phyloP scores from a whole-genome alignment of 2,329 filamentous ascomycete genomes.

The Clonostachys solani region DNA sequence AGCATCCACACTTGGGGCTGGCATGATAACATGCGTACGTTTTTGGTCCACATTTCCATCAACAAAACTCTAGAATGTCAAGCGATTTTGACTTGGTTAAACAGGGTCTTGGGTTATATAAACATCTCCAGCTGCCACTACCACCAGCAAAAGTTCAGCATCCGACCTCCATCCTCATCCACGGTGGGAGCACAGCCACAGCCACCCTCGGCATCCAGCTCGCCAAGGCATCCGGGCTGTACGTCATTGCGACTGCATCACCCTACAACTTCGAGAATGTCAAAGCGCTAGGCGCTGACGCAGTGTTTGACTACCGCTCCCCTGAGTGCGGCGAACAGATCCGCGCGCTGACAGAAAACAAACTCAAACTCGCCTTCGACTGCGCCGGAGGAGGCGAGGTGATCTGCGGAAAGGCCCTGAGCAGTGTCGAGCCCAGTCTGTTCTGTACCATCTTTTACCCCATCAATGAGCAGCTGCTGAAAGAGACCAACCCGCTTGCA shows the following conservation, averaged over 20 bases:
- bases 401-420: background rate
- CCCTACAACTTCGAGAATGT: constrained; percentile 36
- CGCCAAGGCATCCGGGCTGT: constrained; percentile 26
- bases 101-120: constrained; percentile 44
- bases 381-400: constrained; percentile 8
- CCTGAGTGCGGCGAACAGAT: constrained; percentile 9
- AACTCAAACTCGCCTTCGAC: constrained; percentile 24
- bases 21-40: constrained; percentile 28
- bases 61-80: background rate
- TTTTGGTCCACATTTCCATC: background rate
- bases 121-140: constrained; percentile 36
- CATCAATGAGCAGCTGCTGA: constrained; percentile 1
- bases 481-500: constrained; percentile 5
- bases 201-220: constrained; percentile 40
- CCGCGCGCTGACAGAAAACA: constrained; percentile 6
- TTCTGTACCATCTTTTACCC: background rate
- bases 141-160: constrained; percentile 29
- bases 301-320: constrained; percentile 38
- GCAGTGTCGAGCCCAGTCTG: background rate
- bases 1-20: constrained; percentile 35
- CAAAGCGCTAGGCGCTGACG: constrained; percentile 33
- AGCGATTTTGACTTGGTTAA: background rate
- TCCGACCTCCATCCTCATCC: constrained; percentile 30
- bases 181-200: constrained; percentile 47
- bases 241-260: constrained; percentile 35